phyloP scores from a whole-genome alignment of 768 basidiomycete species.

The Xerocomus spinulosus region DNA sequence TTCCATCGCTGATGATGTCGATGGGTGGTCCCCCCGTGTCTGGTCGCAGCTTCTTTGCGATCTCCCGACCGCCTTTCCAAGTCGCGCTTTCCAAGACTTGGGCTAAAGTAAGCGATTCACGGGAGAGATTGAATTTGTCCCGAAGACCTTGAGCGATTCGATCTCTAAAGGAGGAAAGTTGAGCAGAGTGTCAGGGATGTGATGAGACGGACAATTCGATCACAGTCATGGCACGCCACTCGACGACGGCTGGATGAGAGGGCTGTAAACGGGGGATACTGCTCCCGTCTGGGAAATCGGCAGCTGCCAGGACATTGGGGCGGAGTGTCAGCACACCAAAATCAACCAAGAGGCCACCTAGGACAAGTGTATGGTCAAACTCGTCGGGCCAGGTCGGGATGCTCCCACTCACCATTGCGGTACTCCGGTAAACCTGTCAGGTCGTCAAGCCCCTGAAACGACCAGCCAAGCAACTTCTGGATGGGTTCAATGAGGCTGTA shows the following conservation, averaged over 20 bases:
- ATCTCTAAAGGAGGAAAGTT: constrained; percentile 47
- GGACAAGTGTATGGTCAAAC: not conserved
- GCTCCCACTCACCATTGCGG: constrained; percentile 60
- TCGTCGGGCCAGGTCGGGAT: not conserved
- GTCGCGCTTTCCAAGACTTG: constrained; percentile 94
- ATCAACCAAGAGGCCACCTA: constrained; percentile 87
- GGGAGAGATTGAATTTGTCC: constrained; percentile 45
- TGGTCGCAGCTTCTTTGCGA: constrained; percentile 74
- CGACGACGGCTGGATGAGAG: constrained; percentile 87
- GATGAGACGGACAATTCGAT: constrained; percentile 66
- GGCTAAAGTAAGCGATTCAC: constrained; percentile 61
- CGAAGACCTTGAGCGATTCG: constrained; percentile 72
- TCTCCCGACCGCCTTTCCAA: constrained; percentile 95
- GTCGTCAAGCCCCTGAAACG: constrained; percentile 73
- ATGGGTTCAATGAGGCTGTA: constrained; percentile 86
- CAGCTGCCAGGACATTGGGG: constrained; percentile 43
- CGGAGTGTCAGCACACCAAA: constrained; percentile 73
- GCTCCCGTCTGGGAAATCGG: constrained; percentile 36
- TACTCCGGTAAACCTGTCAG: constrained; percentile 96
- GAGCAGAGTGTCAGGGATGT: not conserved
- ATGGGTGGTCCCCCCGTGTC: constrained; percentile 78
- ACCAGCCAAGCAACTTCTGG: constrained; percentile 72
- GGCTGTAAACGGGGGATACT: constrained; percentile 62
- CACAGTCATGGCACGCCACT: constrained; percentile 96
- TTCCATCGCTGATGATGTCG: constrained; percentile 82